A percentile compares a stretch with the other conserved stretches of the same genome.
These are phyloP conservation scores for Spiraea crenata DNA, from an alignment of 331 rosid species.

Conservation along the genomic window DNA sequence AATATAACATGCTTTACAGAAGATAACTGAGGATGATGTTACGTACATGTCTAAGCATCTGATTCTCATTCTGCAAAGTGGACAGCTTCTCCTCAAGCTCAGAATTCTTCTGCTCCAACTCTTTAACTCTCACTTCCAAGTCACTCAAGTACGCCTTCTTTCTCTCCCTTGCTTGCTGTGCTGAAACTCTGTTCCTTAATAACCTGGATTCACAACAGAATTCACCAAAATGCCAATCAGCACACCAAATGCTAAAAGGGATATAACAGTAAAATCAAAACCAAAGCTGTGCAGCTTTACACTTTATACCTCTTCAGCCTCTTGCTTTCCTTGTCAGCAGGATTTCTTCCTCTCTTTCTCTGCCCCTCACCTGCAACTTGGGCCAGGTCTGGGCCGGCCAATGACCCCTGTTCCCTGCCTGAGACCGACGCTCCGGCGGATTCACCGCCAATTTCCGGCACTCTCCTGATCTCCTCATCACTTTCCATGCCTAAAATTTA, in stretches of 20 bases:
- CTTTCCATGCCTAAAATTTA: slow-evolving; percentile 70
- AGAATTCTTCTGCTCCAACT: slow-evolving; percentile 86
- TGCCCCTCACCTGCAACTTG: slow-evolving; percentile 64
- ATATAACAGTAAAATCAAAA: neutral
- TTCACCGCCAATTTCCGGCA: slow-evolving; percentile 90
- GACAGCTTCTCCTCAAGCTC: slow-evolving; percentile 89
- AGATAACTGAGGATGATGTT: neutral
- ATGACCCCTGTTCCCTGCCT: slow-evolving; percentile 53
- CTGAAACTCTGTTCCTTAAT: slow-evolving; percentile 94
- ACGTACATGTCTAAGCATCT: slow-evolving; percentile 97
- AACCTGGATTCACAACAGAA: slow-evolving; percentile 36
- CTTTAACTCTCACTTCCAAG: slow-evolving; percentile 74
- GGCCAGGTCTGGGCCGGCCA: slow-evolving; percentile 62
- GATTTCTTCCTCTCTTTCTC: slow-evolving; percentile 85
- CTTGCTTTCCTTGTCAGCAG: slow-evolving; percentile 94
- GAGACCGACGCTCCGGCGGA: slow-evolving; percentile 81
- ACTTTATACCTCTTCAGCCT: slow-evolving; percentile 78
- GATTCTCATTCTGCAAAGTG: slow-evolving; percentile 95
- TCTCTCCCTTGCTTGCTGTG: slow-evolving; percentile 99
- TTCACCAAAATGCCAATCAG: slow-evolving; percentile 28
- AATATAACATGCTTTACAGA: too few relatives aligned
- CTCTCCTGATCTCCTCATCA: slow-evolving; percentile 97
- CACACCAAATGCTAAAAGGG: slow-evolving; percentile 1
- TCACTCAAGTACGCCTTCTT: slow-evolving; percentile 92
- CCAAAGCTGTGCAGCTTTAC: neutral